phyloP scores from a whole-genome alignment of 352 stramenopile genomes.

The Phytophthora lateralis region DNA sequence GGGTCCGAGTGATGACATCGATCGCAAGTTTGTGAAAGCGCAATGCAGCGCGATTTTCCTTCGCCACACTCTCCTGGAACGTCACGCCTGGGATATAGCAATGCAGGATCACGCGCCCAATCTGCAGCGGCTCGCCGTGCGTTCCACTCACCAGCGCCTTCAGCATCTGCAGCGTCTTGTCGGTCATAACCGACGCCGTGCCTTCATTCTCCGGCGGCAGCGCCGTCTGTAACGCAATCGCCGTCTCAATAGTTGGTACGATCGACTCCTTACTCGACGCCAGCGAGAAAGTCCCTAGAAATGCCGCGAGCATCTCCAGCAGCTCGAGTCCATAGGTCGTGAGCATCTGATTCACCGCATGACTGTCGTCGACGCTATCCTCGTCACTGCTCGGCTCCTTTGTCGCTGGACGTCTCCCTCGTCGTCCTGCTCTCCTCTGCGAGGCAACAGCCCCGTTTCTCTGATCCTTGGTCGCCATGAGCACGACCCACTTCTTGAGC shows the following conservation, averaged over 20 bases:
- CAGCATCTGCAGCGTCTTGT: conserved; percentile 52
- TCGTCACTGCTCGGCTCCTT: conserved; percentile 33
- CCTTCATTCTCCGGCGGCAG: conserved; percentile 40
- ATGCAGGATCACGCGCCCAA: conserved; percentile 66
- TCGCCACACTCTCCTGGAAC: conserved; percentile 67
- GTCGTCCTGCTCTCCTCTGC: conserved; percentile 16
- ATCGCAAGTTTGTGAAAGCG: conserved; percentile 76
- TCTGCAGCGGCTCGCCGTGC: conserved; percentile 60
- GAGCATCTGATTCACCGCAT: conserved; percentile 40
- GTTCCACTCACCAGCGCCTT: conserved; percentile 48
- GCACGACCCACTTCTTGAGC: conserved; percentile 77
- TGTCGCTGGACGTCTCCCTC: conserved; percentile 7
- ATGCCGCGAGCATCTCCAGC: conserved; percentile 60
- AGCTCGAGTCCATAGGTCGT: conserved; percentile 60
- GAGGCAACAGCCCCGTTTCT: background rate
- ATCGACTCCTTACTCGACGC: conserved; percentile 75
- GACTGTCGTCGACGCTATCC: conserved; percentile 37
- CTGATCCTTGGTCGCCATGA: conserved; percentile 31
- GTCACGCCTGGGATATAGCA: conserved; percentile 73
- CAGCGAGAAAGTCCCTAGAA: conserved; percentile 67
- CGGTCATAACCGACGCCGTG: conserved; percentile 40
- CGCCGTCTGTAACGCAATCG: conserved; percentile 65
- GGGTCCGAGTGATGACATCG: conserved; percentile 51
- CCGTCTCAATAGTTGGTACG: conserved; percentile 71
- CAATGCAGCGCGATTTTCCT: conserved; percentile 53